Conservation (phyloP, 805 yeast species). For the Scheffersomyces stipitis region DNA sequence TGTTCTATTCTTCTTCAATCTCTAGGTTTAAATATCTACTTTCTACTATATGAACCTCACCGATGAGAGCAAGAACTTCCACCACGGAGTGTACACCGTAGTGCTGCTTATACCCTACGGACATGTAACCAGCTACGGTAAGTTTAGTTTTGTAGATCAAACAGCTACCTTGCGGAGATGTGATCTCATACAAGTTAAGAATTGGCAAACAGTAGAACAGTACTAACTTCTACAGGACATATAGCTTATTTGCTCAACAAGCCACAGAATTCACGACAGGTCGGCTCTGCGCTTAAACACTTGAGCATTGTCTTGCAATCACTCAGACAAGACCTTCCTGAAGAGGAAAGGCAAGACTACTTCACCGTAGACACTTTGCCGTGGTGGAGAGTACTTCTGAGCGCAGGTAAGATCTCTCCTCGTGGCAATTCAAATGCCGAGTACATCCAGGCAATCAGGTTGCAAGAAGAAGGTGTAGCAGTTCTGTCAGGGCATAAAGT, state of each 20-base stretch:
- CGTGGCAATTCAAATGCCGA: slow-evolving; percentile 45
- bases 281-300: slow-evolving; percentile 67
- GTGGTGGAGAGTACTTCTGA: slow-evolving; percentile 78
- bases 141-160: too few species aligned
- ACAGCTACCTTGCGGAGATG: too few species aligned
- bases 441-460: slow-evolving; percentile 42
- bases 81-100: slow-evolving; percentile 57
- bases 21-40: too few species aligned
- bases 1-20: too few species aligned
- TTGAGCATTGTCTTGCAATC: slow-evolving; percentile 21
- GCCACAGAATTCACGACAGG: slow-evolving; percentile 72
- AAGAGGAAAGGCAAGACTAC: slow-evolving; percentile 9
- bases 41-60: slow-evolving; percentile 16
- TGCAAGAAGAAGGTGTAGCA: slow-evolving; percentile 49
- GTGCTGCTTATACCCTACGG: slow-evolving; percentile 60
- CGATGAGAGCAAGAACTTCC: slow-evolving; percentile 56
- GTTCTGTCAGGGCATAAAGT: slow-evolving; percentile 38
- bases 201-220: too few species aligned
- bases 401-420: slow-evolving; percentile 63
- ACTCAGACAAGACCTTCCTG: slow-evolving; percentile 20
- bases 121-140: slow-evolving; percentile 66
- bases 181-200: too few species aligned
- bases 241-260: slow-evolving; percentile 61
- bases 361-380: slow-evolving; percentile 46
- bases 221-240: slow-evolving; percentile 46